Evolutionary conservation across 176 grass and related monocot species (phyloP).

Genomic region (Lolium rigidum): DNA sequence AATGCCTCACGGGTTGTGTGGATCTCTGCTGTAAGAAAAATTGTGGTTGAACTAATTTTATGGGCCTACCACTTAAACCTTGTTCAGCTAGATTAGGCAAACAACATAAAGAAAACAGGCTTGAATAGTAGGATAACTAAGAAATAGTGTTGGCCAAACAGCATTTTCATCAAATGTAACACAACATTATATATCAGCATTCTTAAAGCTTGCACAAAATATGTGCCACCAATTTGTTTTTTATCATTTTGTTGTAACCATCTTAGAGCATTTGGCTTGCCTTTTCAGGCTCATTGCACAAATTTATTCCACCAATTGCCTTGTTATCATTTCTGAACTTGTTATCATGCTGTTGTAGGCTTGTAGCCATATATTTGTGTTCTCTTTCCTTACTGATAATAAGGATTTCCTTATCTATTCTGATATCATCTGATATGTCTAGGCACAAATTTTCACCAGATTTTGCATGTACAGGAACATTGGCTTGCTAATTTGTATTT

Average conservation of each 20-base stretch:
- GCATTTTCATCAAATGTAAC: conserved; percentile 1
- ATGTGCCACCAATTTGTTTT: not conserved
- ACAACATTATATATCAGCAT: conserved; percentile 5
- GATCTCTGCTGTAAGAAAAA: not conserved
- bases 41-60: not conserved
- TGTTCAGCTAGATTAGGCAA: not conserved
- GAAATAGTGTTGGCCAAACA: not conserved
- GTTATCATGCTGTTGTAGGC: not conserved
- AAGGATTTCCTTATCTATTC: not conserved
- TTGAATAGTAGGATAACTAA: conserved; percentile 6
- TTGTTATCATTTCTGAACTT: not conserved
- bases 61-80: not conserved
- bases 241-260: not conserved
- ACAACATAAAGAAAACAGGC: not conserved
- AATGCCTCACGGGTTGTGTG: not conserved
- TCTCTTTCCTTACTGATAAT: not conserved
- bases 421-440: conserved; percentile 28
- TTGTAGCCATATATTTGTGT: conserved; percentile 15
- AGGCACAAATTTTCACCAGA: conserved; percentile 1
- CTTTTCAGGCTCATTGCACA: conserved; percentile 12
- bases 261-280: conserved; percentile 8
- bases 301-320: conserved; percentile 30
- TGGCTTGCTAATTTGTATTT: conserved; percentile 12
- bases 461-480: not conserved
- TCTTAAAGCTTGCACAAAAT: not conserved